Base-by-base conservation (phyloP, 225 moss, liverwort and hornwort species). In the Straminergon stramineum region DNA sequence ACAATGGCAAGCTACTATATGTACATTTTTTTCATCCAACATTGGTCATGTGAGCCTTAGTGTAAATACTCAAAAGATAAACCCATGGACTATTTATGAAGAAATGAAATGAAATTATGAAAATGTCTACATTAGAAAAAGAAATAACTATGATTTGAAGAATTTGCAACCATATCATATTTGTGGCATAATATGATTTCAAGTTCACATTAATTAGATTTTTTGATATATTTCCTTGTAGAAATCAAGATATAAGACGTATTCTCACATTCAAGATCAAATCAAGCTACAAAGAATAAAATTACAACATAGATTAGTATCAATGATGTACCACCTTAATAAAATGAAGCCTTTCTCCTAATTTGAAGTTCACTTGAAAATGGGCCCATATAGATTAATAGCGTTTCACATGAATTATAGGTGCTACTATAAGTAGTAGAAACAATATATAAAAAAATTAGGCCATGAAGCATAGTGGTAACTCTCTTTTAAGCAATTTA, bases 41-140 rank as follows among this genome's bases (percentile, higher is more conserved):
- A 7, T 37, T 37, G 0, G 6, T 78, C 0, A 0, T 9, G 2
- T 15, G 6, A 16, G 22, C 20, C 8, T 76, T 20, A 34, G 53
- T 14, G 1, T 22, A 55, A 8, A 37, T 10, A 24, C 24, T 37
- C 8, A 56, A 35, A 56, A 24, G 5, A 78, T 23, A 55, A 55
- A 9, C 0, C 7, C 4, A 32, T 78, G 0, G 16, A 56, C 5
- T n/a, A 10, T 79, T 37, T 79, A 26, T 26, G 1, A n/a, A n/a
- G 8, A 79, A 79, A 56, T n/a, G 6, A 10, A 3, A 13, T 79
- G 2, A 56, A 24, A 57, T n/a, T 57, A n/a, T 8, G 5, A 20
- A 23, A 15, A n/a, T n/a, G 6, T 26, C 11, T 9, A 16, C 1
- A 0, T 57, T 37, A 15, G 15, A n/a, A 79, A 56, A 56, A 3